Evolutionary conservation across 2,329 filamentous ascomycete species (phyloP), one percentile per base, ranked within the genome.

Genomic region (Cercospora beticola): DNA sequence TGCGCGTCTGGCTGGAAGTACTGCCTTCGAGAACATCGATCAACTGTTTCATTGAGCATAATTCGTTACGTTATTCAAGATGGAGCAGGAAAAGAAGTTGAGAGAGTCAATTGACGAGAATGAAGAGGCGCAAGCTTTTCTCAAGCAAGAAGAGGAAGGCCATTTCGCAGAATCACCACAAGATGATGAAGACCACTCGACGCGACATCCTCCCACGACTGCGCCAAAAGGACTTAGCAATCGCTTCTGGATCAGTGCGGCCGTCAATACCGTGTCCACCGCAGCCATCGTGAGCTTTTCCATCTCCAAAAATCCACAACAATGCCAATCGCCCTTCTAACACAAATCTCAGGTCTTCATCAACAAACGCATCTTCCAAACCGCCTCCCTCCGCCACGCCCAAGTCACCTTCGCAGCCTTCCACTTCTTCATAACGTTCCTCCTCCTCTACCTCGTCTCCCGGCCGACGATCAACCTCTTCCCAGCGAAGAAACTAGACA

Each of bases 281-380:
- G 71, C 67, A 14, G 70, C 70, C 8, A 75, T 75, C 49, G 74
- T 75, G 56, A 62, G 73, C 52, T 2, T 28, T 30, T 12, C n/a
- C 16, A 10, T 14, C n/a, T 30, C 52, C 52, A 26, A 26, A 26
- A n/a, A n/a, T n/a, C n/a, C n/a, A 16, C 18, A 56, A 23, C 49
- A 2, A 23, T 28, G 54, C 8, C n/a, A 10, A 43, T 21, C 57
- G 12, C 21, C 7, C 31, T 3, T 12, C 40, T 43, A 16, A 43
- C 16, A 43, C 16, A 12, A 8, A 33, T 33, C 31, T 8, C 40
- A 89, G 87, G 87, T 91, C 75, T 90, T 90, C 76, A 88, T 87
- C 52, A 91, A 91, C 81, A 91, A 91, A 79, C 85, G 85, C 70
- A 89, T 91, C 78, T 91, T 91, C 81, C 86, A 86, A 26, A 86